Conservation (phyloP, 805 yeast species). For the Candida suzukii region DNA sequence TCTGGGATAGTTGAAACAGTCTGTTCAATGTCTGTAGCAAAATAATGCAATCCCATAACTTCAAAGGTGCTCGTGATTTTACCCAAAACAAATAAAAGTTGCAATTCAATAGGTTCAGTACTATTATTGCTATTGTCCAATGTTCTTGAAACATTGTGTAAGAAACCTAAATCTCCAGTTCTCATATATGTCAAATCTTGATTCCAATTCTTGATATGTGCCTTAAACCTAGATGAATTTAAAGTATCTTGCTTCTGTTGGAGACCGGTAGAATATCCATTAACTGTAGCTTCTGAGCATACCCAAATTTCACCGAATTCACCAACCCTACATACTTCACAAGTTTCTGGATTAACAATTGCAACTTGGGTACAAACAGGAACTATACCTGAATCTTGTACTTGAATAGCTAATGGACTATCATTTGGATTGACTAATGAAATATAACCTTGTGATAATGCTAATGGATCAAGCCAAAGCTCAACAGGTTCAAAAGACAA, state of each 20-base stretch:
- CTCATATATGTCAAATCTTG: slow-evolving; percentile 61
- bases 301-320: slow-evolving; percentile 98
- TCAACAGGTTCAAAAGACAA: slow-evolving; percentile 85
- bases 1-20: slow-evolving; percentile 46
- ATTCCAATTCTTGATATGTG: slow-evolving; percentile 59
- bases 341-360: slow-evolving; percentile 91
- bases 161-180: slow-evolving; percentile 92
- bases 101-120: slow-evolving; percentile 38
- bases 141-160: slow-evolving; percentile 51
- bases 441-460: slow-evolving; percentile 83
- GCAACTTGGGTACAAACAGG: slow-evolving; percentile 92
- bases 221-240: slow-evolving; percentile 48
- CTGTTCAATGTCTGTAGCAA: slow-evolving; percentile 76
- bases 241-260: slow-evolving; percentile 34
- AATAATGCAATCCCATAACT: slow-evolving; percentile 83
- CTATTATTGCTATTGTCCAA: slow-evolving; percentile 6
- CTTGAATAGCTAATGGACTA: slow-evolving; percentile 58
- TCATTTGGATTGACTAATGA: slow-evolving; percentile 71
- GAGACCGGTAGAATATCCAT: slow-evolving; percentile 46
- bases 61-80: slow-evolving; percentile 84
- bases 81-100: slow-evolving; percentile 80
- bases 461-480: slow-evolving; percentile 78
- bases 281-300: slow-evolving; percentile 75
- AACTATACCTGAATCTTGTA: slow-evolving; percentile 95
- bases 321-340: slow-evolving; percentile 70